A percentile compares a stretch with the other conserved stretches of the same genome.
Conservation (phyloP, 139 green algal genomes). For the Closterium sp. region DNA sequence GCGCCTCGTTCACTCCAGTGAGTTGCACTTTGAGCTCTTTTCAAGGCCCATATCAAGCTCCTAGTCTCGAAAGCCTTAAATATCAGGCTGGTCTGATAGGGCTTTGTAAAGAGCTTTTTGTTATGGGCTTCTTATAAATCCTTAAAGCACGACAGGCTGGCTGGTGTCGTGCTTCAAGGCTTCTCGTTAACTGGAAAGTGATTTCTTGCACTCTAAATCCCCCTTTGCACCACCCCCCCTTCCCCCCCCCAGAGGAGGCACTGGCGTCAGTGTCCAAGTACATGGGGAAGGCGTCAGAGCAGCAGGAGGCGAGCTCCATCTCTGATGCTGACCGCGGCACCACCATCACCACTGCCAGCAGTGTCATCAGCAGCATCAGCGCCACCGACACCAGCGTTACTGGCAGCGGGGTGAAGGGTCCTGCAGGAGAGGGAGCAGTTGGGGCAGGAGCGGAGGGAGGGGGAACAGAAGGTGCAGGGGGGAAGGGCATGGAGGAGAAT, state of each 20-base stretch:
- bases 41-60: too few species aligned
- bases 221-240: background rate
- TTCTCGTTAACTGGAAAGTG: too few species aligned
- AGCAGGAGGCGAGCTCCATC: background rate
- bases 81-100: too few species aligned
- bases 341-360: background rate
- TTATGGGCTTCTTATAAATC: too few species aligned
- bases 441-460: background rate
- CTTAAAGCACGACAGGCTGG: too few species aligned
- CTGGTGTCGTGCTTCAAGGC: too few species aligned
- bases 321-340: background rate
- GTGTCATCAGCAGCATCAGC: background rate
- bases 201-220: too few species aligned
- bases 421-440: background rate
- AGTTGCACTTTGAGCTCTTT: background rate
- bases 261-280: background rate
- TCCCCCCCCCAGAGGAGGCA: background rate
- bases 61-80: too few species aligned
- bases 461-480: background rate
- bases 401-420: background rate
- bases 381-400: background rate
- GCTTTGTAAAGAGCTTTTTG: too few species aligned
- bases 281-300: background rate
- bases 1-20: constrained; percentile 11
- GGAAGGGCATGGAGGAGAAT: background rate